Conservation (phyloP, 495 filamentous ascomycete genomes). For the Hyaloscypha finlandica region DNA sequence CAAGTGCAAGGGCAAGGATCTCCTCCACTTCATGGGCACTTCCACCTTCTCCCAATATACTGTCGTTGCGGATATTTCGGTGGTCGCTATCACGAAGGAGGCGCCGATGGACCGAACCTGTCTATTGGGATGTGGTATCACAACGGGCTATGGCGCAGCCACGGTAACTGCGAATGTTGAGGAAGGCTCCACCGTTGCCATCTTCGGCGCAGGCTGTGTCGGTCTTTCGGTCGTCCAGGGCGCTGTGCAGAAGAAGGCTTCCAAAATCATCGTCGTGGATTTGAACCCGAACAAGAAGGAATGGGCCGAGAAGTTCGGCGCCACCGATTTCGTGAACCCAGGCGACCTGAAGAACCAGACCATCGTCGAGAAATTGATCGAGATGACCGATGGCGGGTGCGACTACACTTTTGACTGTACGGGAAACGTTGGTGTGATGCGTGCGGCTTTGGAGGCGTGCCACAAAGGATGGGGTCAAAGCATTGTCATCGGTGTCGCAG, state of each 20-base stretch:
- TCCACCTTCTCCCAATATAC: slow-evolving; percentile 99
- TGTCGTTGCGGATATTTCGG: slow-evolving; percentile 97
- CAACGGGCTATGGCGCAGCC: slow-evolving; percentile 95
- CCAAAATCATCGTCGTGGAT: slow-evolving; percentile 93
- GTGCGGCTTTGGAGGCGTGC: slow-evolving; percentile 93
- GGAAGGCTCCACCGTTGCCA: slow-evolving; percentile 83
- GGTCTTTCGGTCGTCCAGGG: slow-evolving; percentile 94
- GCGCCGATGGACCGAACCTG: slow-evolving; percentile 97
- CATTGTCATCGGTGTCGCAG: slow-evolving; percentile 96
- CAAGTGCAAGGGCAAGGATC: slow-evolving; percentile 86
- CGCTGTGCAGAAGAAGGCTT: slow-evolving; percentile 82
- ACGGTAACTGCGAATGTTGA: slow-evolving; percentile 90
- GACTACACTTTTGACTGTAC: slow-evolving; percentile 99
- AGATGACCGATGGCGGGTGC: slow-evolving; percentile 98
- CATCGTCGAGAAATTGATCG: slow-evolving; percentile 87
- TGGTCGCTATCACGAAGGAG: slow-evolving; percentile 86
- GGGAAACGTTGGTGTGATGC: slow-evolving; percentile 94
- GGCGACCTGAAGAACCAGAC: slow-evolving; percentile 72
- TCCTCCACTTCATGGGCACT: slow-evolving; percentile 99
- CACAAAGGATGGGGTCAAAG: slow-evolving; percentile 99
- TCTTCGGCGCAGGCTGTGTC: slow-evolving; percentile 96
- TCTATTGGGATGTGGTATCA: slow-evolving; percentile 96
- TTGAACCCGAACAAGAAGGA: slow-evolving; percentile 90
- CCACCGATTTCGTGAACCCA: slow-evolving; percentile 96
- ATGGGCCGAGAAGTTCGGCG: slow-evolving; percentile 92